Evolutionary conservation across 106 monocot genomes (phyloP).

Genomic region (Xerophyta viscosa): DNA sequence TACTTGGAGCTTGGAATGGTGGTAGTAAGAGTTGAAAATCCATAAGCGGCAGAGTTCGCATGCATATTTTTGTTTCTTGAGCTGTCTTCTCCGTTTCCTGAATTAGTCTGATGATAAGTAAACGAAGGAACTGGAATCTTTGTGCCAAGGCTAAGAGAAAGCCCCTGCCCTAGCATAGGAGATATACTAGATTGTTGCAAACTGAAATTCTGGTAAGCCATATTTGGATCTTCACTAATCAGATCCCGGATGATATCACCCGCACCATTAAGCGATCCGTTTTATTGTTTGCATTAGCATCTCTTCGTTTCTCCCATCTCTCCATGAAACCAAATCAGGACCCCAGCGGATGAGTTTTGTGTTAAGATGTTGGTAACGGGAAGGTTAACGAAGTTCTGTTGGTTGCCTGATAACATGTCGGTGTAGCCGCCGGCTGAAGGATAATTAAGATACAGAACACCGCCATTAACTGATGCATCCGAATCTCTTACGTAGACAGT

Average conservation of each 20-base stretch:
- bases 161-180: conserved; percentile 47
- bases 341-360: conserved; percentile 31
- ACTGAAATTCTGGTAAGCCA: conserved; percentile 33
- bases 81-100: conserved; percentile 35
- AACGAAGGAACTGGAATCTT: conserved; percentile 59
- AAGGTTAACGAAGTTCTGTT: conserved; percentile 27
- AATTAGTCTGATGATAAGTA: conserved; percentile 33
- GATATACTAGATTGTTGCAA: conserved; percentile 38
- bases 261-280: conserved; percentile 15
- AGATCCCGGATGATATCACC: conserved; percentile 26
- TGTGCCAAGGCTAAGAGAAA: conserved; percentile 81
- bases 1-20: conserved; percentile 61
- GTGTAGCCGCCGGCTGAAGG: conserved; percentile 32
- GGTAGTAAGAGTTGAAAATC: conserved; percentile 23
- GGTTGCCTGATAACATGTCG: conserved; percentile 33
- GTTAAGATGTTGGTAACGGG: conserved; percentile 33
- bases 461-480: conserved; percentile 32
- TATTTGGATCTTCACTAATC: conserved; percentile 23
- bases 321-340: conserved; percentile 19
- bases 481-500: conserved; percentile 33
- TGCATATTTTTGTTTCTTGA: conserved; percentile 28
- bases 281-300: conserved; percentile 36
- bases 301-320: conserved; percentile 46
- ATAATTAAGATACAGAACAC: conserved; percentile 44
- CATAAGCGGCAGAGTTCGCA: conserved; percentile 33